phyloP scores from a whole-genome alignment of 2,329 filamentous ascomycete genomes.

The Neopestalotiopsis sp. region DNA sequence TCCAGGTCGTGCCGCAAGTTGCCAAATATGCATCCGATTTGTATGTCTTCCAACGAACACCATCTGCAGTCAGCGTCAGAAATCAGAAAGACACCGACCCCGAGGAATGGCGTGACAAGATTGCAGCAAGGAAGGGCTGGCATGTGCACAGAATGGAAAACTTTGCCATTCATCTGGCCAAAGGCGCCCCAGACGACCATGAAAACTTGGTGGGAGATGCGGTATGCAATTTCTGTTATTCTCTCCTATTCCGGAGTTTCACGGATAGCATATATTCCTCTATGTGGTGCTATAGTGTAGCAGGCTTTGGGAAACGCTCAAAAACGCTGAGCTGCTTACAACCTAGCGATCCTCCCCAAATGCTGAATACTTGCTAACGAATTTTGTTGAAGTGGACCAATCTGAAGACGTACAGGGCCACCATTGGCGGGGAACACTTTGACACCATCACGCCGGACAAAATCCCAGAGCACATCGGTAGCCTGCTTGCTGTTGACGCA shows the following conservation, averaged over 20 bases:
- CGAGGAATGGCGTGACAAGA: conserved; percentile 6
- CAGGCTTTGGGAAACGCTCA: too few relatives aligned
- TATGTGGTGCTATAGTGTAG: too few relatives aligned
- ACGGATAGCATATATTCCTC: too few relatives aligned
- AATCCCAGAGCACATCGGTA: conserved; percentile 11
- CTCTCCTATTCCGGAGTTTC: too few relatives aligned
- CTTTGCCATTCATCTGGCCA: conserved; percentile 4
- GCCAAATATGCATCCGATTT: conserved; percentile 11
- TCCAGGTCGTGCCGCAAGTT: conserved; percentile 13
- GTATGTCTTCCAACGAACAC: conserved; percentile 11
- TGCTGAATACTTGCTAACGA: too few relatives aligned
- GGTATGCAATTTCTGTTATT: too few relatives aligned
- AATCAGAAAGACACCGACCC: conserved; percentile 11
- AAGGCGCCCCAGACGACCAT: conserved; percentile 1
- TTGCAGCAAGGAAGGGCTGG: conserved; percentile 16
- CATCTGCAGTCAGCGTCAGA: conserved; percentile 10
- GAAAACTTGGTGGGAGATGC: conserved; percentile 16
- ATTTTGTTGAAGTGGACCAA: background rate
- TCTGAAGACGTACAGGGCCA: conserved; percentile 7
- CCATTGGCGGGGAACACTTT: conserved; percentile 6
- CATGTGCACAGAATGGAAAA: conserved; percentile 14
- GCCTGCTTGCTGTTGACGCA: conserved; percentile 3
- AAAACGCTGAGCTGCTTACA: too few relatives aligned
- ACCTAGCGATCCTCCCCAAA: too few relatives aligned
- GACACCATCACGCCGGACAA: conserved; percentile 14